phyloP scores from a whole-genome alignment of 805 yeast species.

The Saccharomycopsis oosterbeekiorum region DNA sequence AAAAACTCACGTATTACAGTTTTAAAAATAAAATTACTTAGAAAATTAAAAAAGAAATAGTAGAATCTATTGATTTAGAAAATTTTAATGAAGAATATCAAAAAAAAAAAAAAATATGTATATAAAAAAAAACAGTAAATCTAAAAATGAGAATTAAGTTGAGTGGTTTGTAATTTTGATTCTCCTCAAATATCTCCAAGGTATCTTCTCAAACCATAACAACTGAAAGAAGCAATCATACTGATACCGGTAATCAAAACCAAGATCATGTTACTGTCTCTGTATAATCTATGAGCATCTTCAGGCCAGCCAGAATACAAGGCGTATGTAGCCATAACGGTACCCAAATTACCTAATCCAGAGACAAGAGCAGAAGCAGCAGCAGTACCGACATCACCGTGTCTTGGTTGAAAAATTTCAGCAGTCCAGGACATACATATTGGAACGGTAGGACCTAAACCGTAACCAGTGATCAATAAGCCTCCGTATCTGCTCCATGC shows the following conservation, averaged over 20 bases:
- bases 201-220: slow-evolving; percentile 11
- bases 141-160: too few species aligned
- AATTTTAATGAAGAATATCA: too few species aligned
- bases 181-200: slow-evolving; percentile 10
- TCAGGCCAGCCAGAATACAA: slow-evolving; percentile 82
- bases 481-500: slow-evolving; percentile 78
- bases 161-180: not conserved
- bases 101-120: too few species aligned
- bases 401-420: slow-evolving; percentile 56
- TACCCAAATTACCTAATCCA: slow-evolving; percentile 81
- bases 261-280: slow-evolving; percentile 75
- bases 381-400: slow-evolving; percentile 82
- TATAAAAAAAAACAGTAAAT: too few species aligned
- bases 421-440: slow-evolving; percentile 78
- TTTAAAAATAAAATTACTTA: too few species aligned
- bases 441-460: slow-evolving; percentile 87
- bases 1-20: too few species aligned
- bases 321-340: slow-evolving; percentile 80
- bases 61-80: too few species aligned
- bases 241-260: slow-evolving; percentile 68
- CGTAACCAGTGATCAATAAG: slow-evolving; percentile 71
- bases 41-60: too few species aligned
- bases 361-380: slow-evolving; percentile 75
- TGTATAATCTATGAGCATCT: slow-evolving; percentile 50
- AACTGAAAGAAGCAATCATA: slow-evolving; percentile 39